Evolutionary conservation across 768 basidiomycete genomes (phyloP).

Genomic region (button mushroom (Agaricus bisporus)): DNA sequence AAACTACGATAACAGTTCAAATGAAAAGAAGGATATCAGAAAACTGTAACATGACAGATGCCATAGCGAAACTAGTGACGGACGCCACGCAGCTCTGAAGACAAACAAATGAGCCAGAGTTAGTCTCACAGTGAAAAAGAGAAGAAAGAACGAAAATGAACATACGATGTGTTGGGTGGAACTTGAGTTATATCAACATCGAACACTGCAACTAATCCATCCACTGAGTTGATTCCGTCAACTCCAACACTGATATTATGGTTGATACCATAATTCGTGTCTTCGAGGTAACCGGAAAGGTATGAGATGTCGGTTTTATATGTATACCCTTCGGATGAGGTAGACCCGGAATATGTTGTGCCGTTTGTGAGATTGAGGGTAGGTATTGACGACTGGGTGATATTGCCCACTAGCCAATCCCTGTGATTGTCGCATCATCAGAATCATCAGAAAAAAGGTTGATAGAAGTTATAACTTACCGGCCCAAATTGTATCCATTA

Average conservation of each 20-base stretch:
- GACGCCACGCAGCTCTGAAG: slow-evolving; percentile 15
- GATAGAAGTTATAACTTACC: slow-evolving; percentile 28
- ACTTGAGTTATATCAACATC: slow-evolving; percentile 55
- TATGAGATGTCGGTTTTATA: slow-evolving; percentile 70
- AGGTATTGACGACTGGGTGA: slow-evolving; percentile 48
- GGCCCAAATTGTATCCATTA: slow-evolving; percentile 80
- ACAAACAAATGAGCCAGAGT: neutral
- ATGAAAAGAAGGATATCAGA: slow-evolving; percentile 7
- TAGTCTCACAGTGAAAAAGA: neutral
- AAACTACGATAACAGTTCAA: neutral
- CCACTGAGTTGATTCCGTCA: slow-evolving; percentile 55
- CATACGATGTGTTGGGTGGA: slow-evolving; percentile 27
- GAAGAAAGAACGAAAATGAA: slow-evolving; percentile 2
- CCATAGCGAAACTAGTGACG: slow-evolving; percentile 15
- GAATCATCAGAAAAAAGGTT: neutral
- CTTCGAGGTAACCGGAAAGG: slow-evolving; percentile 61
- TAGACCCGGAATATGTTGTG: slow-evolving; percentile 56
- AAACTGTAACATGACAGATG: slow-evolving; percentile 8
- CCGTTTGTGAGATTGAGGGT: slow-evolving; percentile 48
- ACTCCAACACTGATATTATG: slow-evolving; percentile 51
- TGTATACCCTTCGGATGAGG: slow-evolving; percentile 60
- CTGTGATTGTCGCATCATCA: slow-evolving; percentile 25
- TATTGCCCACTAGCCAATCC: slow-evolving; percentile 83
- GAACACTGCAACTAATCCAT: slow-evolving; percentile 79
- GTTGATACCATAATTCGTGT: slow-evolving; percentile 66